Percentiles rank a stretch among this genome's conserved stretches.
Conservation (phyloP, 495 filamentous ascomycete species). For the Podospora conica region DNA sequence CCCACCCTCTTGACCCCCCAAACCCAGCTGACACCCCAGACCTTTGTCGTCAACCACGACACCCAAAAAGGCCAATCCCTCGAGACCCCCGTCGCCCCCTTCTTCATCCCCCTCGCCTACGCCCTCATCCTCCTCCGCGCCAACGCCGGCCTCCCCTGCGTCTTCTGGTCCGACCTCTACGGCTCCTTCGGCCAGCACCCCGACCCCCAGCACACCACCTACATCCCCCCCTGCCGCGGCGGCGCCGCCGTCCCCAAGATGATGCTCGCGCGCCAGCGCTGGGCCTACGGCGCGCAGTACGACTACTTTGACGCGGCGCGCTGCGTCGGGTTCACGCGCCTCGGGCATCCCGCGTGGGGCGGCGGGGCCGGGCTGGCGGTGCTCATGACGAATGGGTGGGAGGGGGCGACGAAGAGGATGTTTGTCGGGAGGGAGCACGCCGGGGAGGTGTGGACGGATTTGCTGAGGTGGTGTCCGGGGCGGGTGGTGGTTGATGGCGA, state of each 20-base stretch:
- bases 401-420: conserved; percentile 46
- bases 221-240: conserved; percentile 51
- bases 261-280: conserved; percentile 58
- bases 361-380: conserved; percentile 49
- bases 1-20: background rate
- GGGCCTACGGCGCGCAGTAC: conserved; percentile 62
- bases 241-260: conserved; percentile 52
- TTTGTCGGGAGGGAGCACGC: conserved; percentile 53
- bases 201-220: conserved; percentile 13
- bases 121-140: conserved; percentile 61
- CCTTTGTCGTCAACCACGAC: conserved; percentile 52
- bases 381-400: conserved; percentile 51
- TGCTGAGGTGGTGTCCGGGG: conserved; percentile 46
- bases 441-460: conserved; percentile 56
- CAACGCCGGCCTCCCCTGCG: conserved; percentile 57
- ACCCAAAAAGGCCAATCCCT: conserved; percentile 33
- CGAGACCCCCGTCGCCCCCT: conserved; percentile 44
- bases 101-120: conserved; percentile 58
- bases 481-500: conserved; percentile 47
- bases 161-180: conserved; percentile 74
- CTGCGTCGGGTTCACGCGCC: conserved; percentile 64
- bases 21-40: conserved; percentile 14
- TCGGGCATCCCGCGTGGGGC: conserved; percentile 28
- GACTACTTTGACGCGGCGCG: conserved; percentile 62
- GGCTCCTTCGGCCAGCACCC: conserved; percentile 53